Conservation (phyloP, 768 basidiomycete species). For the Saitozyma sp. region DNA sequence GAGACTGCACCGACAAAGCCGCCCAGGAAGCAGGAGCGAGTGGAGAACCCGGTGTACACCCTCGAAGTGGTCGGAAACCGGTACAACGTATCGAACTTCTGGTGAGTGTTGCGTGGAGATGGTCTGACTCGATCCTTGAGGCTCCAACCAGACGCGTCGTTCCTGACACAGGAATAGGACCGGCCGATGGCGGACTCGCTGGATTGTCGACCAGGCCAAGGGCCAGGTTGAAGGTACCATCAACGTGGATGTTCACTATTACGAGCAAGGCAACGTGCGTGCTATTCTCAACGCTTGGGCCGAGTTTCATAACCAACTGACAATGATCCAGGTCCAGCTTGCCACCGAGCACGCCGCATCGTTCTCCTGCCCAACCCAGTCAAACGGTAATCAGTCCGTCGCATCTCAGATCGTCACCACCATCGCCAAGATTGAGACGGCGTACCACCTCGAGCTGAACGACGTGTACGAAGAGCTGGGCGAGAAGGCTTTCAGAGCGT, state of each 20-base stretch:
- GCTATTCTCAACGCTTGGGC: neutral
- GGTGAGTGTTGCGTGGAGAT: slow-evolving; percentile 58
- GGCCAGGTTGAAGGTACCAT: slow-evolving; percentile 70
- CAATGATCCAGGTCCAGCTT: slow-evolving; percentile 73
- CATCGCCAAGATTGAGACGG: slow-evolving; percentile 70
- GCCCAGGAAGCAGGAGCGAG: slow-evolving; percentile 21
- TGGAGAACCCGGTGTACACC: slow-evolving; percentile 51
- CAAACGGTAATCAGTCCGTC: slow-evolving; percentile 22
- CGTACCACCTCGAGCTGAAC: slow-evolving; percentile 75
- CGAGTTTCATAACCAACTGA: neutral
- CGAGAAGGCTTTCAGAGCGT: slow-evolving; percentile 85
- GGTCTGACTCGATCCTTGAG: neutral
- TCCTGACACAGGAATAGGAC: slow-evolving; percentile 62
- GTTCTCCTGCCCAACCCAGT: slow-evolving; percentile 55
- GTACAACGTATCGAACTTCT: slow-evolving; percentile 90
- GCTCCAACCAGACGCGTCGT: neutral
- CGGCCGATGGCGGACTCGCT: slow-evolving; percentile 90
- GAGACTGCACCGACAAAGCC: neutral
- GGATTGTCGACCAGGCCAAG: slow-evolving; percentile 67
- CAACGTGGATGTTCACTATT: slow-evolving; percentile 87
- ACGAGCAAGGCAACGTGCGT: slow-evolving; percentile 91
- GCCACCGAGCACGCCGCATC: slow-evolving; percentile 69
- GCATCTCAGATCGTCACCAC: slow-evolving; percentile 62
- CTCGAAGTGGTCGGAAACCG: slow-evolving; percentile 92
- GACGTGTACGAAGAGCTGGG: slow-evolving; percentile 84